Evolutionary conservation across 768 basidiomycete species (phyloP), one percentile per base, ranked within the genome.

Genomic region (Amanita jacksonii): DNA sequence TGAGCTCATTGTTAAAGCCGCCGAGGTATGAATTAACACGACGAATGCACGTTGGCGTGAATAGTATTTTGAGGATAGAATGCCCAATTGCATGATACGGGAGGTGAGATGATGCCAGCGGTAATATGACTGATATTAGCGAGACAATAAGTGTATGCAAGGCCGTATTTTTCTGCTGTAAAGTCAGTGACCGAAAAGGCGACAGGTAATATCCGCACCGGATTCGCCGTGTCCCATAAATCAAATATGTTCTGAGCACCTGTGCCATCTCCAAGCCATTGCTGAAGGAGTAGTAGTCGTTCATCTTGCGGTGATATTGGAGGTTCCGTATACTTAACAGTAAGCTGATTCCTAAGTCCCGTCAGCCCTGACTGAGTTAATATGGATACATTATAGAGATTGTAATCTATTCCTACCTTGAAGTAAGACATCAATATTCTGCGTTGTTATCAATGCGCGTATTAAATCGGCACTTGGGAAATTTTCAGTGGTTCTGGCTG

Each of bases 31-130:
- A 67, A 47, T 78, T 80, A 31, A 90, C 54, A 13, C 69, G 68
- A 25, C 75, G 70, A 43, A 70, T 65, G 60, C 73, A 79, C 22
- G 69, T 61, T 0, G 74, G 68, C 1, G 73, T 70, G 27, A 90
- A 63, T 8, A 87, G 53, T 1, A 58, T 64, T 51, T 77, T 81
- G 39, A 85, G 61, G 25, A 90, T 73, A 0, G 82, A 70, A 28
- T 72, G 62, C 0, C 85, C 85, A 18, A 74, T 56, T 0, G 69
- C 48, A 50, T 89, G 85, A 54, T 78, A 74, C 3, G 77, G 71
- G 48, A 84, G 83, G 39, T 89, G 85, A 3, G 68, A 64, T 3
- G 83, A 78, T 10, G 85, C 62, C 1, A 91, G 61, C 4, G 63
- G 67, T 44, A 90, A 54, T n/a, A 86, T 49, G 0, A 74, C 67